Evolutionary conservation across 148 eudicot species (phyloP).

Genomic region (Spergularia bocconei): DNA sequence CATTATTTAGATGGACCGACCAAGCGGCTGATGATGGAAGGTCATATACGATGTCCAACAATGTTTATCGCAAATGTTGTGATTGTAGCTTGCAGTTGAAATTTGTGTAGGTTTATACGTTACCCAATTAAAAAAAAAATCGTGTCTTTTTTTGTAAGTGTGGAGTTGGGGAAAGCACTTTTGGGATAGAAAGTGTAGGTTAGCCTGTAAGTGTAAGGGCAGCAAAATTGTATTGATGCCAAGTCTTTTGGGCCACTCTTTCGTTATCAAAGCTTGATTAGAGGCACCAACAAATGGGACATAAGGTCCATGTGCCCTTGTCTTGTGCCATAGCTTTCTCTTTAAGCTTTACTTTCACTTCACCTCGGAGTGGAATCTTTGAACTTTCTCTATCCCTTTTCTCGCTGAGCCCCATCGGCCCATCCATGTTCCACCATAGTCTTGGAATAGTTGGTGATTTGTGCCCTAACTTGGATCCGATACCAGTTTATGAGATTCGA

Average conservation of each 20-base stretch:
- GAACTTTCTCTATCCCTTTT: neutral
- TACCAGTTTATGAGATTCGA: no score
- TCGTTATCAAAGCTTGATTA: neutral
- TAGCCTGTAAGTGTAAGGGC: neutral
- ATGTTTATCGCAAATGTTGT: no score
- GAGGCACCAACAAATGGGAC: slow-evolving; percentile 2
- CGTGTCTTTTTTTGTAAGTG: no score
- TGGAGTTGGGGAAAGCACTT: neutral
- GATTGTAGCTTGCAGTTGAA: no score
- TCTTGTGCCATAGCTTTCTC: neutral
- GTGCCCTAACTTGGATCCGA: neutral
- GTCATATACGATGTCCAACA: no score
- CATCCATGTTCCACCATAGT: neutral
- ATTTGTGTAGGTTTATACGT: no score
- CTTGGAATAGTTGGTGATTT: neutral
- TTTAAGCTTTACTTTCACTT: neutral
- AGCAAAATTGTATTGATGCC: slow-evolving; percentile 4
- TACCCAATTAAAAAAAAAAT: no score
- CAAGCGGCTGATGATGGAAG: no score
- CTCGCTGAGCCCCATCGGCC: neutral
- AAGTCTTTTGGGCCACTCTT: neutral
- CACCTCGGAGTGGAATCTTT: slow-evolving; percentile 13
- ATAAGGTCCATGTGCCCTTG: slow-evolving; percentile 13
- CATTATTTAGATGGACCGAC: no score
- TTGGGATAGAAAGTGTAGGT: slow-evolving; percentile 2